These are phyloP conservation scores for Vitis hybrid DNA, from an alignment of 177 flowering plant genomes.

Conservation along the genomic window DNA sequence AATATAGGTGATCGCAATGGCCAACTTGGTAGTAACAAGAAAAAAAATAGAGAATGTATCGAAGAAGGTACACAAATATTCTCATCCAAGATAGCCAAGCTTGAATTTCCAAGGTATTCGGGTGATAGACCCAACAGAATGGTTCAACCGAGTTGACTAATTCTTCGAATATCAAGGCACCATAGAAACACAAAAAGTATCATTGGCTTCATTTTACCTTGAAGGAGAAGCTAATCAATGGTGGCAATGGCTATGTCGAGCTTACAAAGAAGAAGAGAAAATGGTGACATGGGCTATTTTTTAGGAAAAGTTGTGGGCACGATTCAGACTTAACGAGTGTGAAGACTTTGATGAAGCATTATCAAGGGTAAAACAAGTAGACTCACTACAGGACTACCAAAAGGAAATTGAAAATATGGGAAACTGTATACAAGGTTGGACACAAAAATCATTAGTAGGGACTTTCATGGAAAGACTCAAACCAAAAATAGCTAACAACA, in stretches of 20 bases:
- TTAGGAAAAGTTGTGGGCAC: background rate
- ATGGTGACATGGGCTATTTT: background rate
- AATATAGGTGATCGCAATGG: too few relatives aligned
- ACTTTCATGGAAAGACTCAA: background rate
- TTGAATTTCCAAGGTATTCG: background rate
- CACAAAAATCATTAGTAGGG: background rate
- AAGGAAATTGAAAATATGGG: too few relatives aligned
- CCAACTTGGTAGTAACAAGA: too few relatives aligned
- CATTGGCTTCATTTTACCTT: too few relatives aligned
- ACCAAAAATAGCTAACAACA: background rate
- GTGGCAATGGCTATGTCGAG: background rate
- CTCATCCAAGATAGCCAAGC: background rate
- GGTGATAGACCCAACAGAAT: background rate
- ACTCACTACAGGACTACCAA: background rate
- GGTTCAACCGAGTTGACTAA: too few relatives aligned
- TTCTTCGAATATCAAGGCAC: too few relatives aligned
- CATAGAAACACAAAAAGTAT: too few relatives aligned
- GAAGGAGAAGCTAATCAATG: background rate
- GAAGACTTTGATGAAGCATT: background rate
- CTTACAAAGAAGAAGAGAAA: background rate
- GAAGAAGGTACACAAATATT: background rate
- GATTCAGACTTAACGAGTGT: background rate
- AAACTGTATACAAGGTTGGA: too few relatives aligned
- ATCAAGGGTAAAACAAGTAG: background rate
- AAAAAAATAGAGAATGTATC: background rate